Percentiles rank a stretch among this genome's conserved stretches.
phyloP scores from a whole-genome alignment of 1,139 yeast species.

The Barnettozyma hawaiiensis region DNA sequence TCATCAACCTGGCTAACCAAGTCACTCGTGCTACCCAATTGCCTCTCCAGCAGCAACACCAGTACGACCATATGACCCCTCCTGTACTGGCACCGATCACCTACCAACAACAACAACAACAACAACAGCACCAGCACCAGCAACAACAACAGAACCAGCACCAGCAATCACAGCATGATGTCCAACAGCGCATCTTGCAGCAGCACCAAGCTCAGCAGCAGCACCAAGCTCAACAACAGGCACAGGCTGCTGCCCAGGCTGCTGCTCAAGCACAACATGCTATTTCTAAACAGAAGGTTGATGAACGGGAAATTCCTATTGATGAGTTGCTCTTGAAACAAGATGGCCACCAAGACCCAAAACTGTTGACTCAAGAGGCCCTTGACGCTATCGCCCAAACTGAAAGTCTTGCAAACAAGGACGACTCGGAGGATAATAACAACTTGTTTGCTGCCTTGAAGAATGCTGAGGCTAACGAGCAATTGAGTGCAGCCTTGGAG shows the following conservation, averaged over 20 bases:
- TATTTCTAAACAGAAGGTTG: conserved; percentile 15
- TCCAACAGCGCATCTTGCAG: conserved; percentile 11
- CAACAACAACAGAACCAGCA: conserved; percentile 13
- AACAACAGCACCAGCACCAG: conserved; percentile 13
- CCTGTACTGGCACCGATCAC: conserved; percentile 7
- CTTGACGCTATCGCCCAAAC: conserved; percentile 10
- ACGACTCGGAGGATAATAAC: conserved; percentile 10
- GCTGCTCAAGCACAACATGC: conserved; percentile 19
- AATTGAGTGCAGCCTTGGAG: background rate
- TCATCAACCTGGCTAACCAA: conserved; percentile 24
- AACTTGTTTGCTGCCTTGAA: conserved; percentile 16
- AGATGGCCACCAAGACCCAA: conserved; percentile 8
- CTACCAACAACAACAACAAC: conserved; percentile 12
- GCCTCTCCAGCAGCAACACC: conserved; percentile 10
- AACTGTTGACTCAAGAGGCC: conserved; percentile 10
- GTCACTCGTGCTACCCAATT: conserved; percentile 14
- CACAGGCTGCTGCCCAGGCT: conserved; percentile 14
- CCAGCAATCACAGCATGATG: conserved; percentile 12
- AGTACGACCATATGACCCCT: conserved; percentile 6
- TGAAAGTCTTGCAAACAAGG: conserved; percentile 6
- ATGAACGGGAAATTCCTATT: conserved; percentile 23
- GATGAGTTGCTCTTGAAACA: conserved; percentile 24
- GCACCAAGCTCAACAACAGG: conserved; percentile 13
- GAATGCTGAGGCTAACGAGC: conserved; percentile 10
- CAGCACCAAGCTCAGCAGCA: conserved; percentile 12